Conservation (phyloP, 306 rosid species). For the Cucumis cinereus region DNA sequence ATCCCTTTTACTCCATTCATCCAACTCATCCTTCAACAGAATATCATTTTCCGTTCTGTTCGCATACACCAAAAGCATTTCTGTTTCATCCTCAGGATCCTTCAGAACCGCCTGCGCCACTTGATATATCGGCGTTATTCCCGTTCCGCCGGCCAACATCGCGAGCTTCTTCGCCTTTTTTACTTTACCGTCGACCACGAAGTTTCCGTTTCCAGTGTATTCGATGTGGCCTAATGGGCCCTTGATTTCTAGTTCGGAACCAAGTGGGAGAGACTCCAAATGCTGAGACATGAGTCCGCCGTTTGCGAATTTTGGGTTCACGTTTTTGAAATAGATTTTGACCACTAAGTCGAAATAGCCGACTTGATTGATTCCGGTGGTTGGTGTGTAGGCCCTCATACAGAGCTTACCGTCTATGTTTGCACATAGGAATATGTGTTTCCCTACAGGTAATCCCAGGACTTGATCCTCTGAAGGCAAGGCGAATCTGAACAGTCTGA, state of each 20-base stretch:
- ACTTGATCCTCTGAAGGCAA: conserved; percentile 45
- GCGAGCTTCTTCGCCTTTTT: conserved; percentile 43
- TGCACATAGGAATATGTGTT: conserved; percentile 57
- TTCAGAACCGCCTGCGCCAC: conserved; percentile 53
- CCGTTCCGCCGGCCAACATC: conserved; percentile 86
- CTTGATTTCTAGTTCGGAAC: conserved; percentile 39
- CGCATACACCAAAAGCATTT: conserved; percentile 62
- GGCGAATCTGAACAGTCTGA: conserved; percentile 41
- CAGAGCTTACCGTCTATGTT: conserved; percentile 45
- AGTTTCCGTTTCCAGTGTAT: conserved; percentile 46
- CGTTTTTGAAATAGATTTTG: conserved; percentile 49
- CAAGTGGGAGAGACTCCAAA: conserved; percentile 42
- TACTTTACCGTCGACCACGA: conserved; percentile 36
- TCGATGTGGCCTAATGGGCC: conserved; percentile 86
- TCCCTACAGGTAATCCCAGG: conserved; percentile 62
- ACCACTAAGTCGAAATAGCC: conserved; percentile 66
- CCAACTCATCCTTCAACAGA: conserved; percentile 50
- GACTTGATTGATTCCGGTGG: conserved; percentile 31
- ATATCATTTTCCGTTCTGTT: conserved; percentile 64
- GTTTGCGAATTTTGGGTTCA: conserved; percentile 52
- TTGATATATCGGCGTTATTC: conserved; percentile 78
- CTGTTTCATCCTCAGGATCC: conserved; percentile 52
- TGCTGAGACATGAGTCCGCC: conserved; percentile 70
- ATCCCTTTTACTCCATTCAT: conserved; percentile 40
- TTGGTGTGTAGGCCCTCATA: conserved; percentile 83